Base-by-base conservation (phyloP, 2,329 filamentous ascomycete species). In the Curvularia sp. region DNA sequence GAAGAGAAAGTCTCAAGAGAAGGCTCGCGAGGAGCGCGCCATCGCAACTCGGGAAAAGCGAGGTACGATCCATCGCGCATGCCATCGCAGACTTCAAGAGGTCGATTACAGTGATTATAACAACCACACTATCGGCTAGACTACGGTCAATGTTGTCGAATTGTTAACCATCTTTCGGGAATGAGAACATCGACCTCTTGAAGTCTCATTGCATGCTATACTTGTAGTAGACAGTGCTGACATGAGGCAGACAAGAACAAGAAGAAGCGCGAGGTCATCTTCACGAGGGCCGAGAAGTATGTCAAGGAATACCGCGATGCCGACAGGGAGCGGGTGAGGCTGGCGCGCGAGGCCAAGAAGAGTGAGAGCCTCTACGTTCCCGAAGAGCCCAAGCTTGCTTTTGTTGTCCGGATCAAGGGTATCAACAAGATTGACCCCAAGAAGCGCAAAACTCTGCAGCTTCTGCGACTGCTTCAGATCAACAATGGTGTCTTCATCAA, bases 381-480 rank as follows among this genome's bases (percentile, higher is more conserved):
- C 68, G 93, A 92, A 68, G 93, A 99, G 88, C 84, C 91, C 80
- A 97, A 97, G 85, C 86, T 99, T 78, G 93, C 94, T 85, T 99
- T 99, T 82, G 89, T 99, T 76, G 85, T 98, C 83, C 94, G 95
- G 82, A 99, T 99, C 88, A 99, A 99, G 92, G 95, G 89, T 96
- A 98, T 99, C 93, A 98, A 98, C 92, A 99, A 99, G 91, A 98
- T 99, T 77, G 89, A 96, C 80, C 95, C 95, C 76, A 98, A 99
- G 91, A 96, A 96, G 83, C 93, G 95, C 88, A 99, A 99, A 90
- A 98, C 97, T 79, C 89, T 99, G 76, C 95, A 99, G 86, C 92
- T 99, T 64, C 93, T 99, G 81, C 94, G 95, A 87, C 92, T 99
- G 71, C 90, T 99, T 77, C 95, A 99, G 87, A 99, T 99, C 91